Evolutionary conservation across 2,329 filamentous ascomycete genomes (phyloP), one percentile per base, ranked within the genome.

Genomic region (Colletotrichum kahawae): DNA sequence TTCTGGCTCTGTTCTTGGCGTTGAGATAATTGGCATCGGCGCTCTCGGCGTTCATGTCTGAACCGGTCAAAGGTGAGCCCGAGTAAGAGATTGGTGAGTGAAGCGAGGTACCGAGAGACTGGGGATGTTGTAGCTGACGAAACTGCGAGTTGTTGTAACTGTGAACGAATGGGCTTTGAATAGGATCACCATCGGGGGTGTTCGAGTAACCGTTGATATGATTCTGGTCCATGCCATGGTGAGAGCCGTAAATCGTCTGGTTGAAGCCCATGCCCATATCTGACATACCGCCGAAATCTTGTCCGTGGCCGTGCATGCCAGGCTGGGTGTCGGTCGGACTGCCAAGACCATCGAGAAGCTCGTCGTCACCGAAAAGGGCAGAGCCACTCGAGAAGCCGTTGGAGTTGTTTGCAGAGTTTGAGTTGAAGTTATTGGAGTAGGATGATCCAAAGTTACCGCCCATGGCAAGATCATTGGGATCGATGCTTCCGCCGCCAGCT

Each of bases 131-230:
- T 80, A 94, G 92, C 74, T 91, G 90, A 59, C 94, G 92, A 83
- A 95, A 97, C 78, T 95, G 94, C 43, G 89, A 89, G 81, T 94
- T 94, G 84, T 93, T 93, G 87, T 96, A 97, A 81, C 90, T 92
- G 79, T 94, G 91, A 56, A 94, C 90, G 81, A 95, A 98, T 0
- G 96, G 96, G 80, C 95, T 98, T 81, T 97, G 95, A 76, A 98
- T 96, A 7, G 96, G 95, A 68, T 95, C 94, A 67, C 95, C 95
- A 76, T 98, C 96, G 5, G 96, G 96, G 3, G 96, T 98, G 82
- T 95, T 95, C 24, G 96, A 98, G 84, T 94, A 98, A 76, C 95
- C 92, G 81, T 94, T 93, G 81, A 95, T 92, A 73, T 94, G 92
- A 63, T 90, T 87, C 76, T 92, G 91, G 77, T 94, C 92, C 79